Conservation (phyloP, 2,329 filamentous ascomycete genomes). For the Moelleriella libera region DNA sequence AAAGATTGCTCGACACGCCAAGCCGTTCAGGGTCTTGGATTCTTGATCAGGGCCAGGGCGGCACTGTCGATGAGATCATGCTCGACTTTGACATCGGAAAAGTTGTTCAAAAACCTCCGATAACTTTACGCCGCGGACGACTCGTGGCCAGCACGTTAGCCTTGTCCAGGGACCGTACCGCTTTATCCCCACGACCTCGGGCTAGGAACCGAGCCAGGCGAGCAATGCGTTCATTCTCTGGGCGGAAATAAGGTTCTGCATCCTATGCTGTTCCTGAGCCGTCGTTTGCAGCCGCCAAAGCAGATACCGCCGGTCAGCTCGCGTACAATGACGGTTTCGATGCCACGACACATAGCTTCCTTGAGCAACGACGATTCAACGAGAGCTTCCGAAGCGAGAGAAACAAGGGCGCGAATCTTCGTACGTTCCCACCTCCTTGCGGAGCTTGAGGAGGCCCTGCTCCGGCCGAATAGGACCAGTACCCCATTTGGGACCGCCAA, state of each 20-base stretch:
- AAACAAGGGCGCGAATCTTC: conserved; percentile 93
- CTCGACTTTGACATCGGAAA: conserved; percentile 68
- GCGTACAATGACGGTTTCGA: conserved; percentile 84
- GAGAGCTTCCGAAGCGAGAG: conserved; percentile 78
- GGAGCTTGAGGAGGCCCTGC: not conserved
- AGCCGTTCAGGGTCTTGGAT: conserved; percentile 44
- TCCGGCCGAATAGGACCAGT: conserved; percentile 47
- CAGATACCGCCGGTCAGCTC: conserved; percentile 90
- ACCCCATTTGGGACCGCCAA: conserved; percentile 94
- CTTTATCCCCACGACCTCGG: conserved; percentile 52
- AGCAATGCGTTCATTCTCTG: conserved; percentile 79
- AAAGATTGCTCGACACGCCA: not conserved
- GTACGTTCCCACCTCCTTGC: conserved; percentile 19
- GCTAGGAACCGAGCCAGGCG: conserved; percentile 72
- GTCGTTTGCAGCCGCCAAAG: conserved; percentile 70
- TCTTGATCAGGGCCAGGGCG: conserved; percentile 98
- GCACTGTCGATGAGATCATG: conserved; percentile 93
- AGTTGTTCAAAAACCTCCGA: conserved; percentile 83
- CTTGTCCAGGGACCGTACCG: conserved; percentile 43
- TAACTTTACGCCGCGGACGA: conserved; percentile 12
- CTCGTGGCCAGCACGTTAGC: not conserved
- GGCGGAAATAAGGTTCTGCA: conserved; percentile 71
- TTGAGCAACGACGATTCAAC: conserved; percentile 79
- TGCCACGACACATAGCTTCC: conserved; percentile 68
- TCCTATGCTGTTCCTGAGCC: conserved; percentile 66